Percentiles rank a stretch among this genome's conserved stretches.
phyloP scores from a whole-genome alignment of 345 rosid genomes.

The Brassica nigra region DNA sequence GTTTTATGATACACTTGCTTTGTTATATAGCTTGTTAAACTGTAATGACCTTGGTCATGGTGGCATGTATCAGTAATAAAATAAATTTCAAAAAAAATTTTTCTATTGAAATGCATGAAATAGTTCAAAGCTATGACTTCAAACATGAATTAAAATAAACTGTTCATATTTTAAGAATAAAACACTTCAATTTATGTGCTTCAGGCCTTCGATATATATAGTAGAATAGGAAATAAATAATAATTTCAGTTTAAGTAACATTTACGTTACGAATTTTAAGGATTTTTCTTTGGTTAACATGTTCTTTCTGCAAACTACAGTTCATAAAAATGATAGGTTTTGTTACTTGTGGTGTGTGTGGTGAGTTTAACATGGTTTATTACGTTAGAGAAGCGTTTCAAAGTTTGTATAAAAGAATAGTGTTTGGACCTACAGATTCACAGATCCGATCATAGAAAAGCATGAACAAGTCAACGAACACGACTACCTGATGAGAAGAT shows the following conservation, averaged over 20 bases:
- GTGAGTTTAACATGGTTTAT: no score
- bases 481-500: background rate
- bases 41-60: no score
- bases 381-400: background rate
- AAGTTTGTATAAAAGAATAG: background rate
- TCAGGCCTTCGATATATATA: background rate
- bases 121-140: background rate
- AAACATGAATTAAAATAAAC: background rate
- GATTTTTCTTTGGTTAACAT: background rate
- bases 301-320: background rate
- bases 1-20: no score
- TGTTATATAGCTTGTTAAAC: no score
- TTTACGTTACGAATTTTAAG: background rate
- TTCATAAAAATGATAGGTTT: no score
- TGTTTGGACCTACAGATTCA: background rate
- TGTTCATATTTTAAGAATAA: background rate
- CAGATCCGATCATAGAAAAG: background rate
- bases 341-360: no score
- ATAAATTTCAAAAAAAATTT: no score
- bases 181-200: background rate
- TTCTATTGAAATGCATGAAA: no score
- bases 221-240: background rate
- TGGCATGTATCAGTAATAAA: no score
- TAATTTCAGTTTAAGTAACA: background rate
- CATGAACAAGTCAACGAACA: background rate